Conservation (phyloP, 225 moss, liverwort and hornwort genomes). For the Polytrichum formosum region DNA sequence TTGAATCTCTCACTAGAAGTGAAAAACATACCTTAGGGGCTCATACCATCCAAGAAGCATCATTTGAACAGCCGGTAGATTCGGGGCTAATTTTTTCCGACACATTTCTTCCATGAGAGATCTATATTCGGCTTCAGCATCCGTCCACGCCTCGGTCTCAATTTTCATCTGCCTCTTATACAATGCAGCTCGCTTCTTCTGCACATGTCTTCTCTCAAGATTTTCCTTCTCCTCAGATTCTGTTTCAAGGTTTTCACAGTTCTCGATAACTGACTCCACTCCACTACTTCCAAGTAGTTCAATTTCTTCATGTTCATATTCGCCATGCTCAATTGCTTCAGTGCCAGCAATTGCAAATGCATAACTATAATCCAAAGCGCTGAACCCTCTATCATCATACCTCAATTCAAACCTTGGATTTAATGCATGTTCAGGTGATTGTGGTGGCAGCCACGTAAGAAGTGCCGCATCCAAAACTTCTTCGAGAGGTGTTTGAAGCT, state of each 20-base stretch:
- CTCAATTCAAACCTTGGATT: slow-evolving; percentile 7
- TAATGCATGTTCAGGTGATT: neutral
- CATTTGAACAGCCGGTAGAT: slow-evolving; percentile 47
- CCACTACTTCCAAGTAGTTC: neutral
- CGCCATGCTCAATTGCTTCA: neutral
- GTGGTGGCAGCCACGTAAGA: slow-evolving; percentile 28
- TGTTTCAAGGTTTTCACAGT: neutral
- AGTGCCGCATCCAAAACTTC: slow-evolving; percentile 42
- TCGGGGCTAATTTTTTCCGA: slow-evolving; percentile 60
- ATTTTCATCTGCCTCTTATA: slow-evolving; percentile 32
- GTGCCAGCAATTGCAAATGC: neutral
- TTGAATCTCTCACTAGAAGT: neutral
- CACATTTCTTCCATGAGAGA: slow-evolving; percentile 59
- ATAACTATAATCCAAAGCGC: slow-evolving; percentile 10
- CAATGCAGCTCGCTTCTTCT: slow-evolving; percentile 9
- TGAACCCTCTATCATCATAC: slow-evolving; percentile 28
- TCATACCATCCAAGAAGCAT: slow-evolving; percentile 59
- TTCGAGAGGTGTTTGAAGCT: slow-evolving; percentile 1
- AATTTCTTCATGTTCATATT: neutral
- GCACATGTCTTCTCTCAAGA: slow-evolving; percentile 2
- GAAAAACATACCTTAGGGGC: slow-evolving; percentile 29
- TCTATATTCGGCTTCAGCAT: slow-evolving; percentile 42
- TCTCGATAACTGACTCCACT: neutral
- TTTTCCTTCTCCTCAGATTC: neutral
- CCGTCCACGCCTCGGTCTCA: slow-evolving; percentile 42